Evolutionary conservation across 306 rosid species (phyloP).

Genomic region (Pachyrhizus erosus): DNA sequence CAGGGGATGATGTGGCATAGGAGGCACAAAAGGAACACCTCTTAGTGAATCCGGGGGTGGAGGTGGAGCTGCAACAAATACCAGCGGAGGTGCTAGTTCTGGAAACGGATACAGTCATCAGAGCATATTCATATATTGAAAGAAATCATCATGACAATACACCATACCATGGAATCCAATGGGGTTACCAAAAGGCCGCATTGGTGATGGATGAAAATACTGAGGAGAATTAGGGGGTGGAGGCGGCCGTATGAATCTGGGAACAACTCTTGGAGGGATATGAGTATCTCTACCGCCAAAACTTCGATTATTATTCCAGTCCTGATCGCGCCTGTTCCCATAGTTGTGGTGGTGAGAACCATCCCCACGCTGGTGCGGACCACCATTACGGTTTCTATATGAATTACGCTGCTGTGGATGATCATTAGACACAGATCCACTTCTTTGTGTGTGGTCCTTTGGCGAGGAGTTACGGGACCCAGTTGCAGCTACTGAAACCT

Average conservation of each 20-base stretch:
- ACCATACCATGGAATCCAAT: constrained; percentile 72
- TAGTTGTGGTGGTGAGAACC: constrained; percentile 67
- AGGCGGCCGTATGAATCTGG: constrained; percentile 62
- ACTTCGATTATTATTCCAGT: constrained; percentile 71
- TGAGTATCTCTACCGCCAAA: constrained; percentile 62
- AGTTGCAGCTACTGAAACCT: constrained; percentile 49
- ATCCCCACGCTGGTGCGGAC: constrained; percentile 78
- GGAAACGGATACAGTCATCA: constrained; percentile 45
- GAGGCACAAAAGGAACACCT: constrained; percentile 61
- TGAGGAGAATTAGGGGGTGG: constrained; percentile 60
- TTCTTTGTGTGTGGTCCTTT: constrained; percentile 66
- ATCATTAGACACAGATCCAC: constrained; percentile 60
- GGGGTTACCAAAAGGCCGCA: constrained; percentile 63
- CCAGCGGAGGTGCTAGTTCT: constrained; percentile 59
- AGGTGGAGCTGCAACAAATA: constrained; percentile 57
- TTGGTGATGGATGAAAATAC: constrained; percentile 56
- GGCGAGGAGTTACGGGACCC: constrained; percentile 55
- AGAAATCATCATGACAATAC: constrained; percentile 16
- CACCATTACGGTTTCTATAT: constrained; percentile 61
- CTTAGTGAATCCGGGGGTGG: constrained; percentile 58
- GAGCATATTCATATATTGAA: constrained; percentile 25
- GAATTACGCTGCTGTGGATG: constrained; percentile 67
- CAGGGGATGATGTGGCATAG: constrained; percentile 54
- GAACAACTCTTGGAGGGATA: constrained; percentile 59
- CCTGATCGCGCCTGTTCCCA: constrained; percentile 75